Base-by-base conservation (phyloP, 2,329 filamentous ascomycete genomes). In the Cladosporium sp. region DNA sequence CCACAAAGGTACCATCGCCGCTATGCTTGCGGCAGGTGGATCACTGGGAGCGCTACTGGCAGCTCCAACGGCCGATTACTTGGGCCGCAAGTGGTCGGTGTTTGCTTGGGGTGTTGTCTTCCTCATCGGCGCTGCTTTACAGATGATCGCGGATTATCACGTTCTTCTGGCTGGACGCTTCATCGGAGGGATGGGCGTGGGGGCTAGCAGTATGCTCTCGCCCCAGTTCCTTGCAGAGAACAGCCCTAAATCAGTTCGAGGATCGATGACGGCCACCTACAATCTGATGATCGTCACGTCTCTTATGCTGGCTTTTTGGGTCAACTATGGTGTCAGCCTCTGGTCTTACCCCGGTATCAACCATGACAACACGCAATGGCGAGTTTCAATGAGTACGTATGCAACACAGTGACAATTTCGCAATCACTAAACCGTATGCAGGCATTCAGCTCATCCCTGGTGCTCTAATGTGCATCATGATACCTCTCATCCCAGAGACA, bases 1-100 rank as follows among this genome's bases (percentile, higher is more conserved):
- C 49, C 49, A 25, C 24, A 35, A 61, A 48, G 60, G 60, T 1
- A 59, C 52, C 36, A 62, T 62, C 17, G 60, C 60, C 4, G 59
- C 60, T 15, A 61, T 62, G 60, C 60, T 62, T 24, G 59, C 60
- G n/a, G 60, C 60, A 34, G 60, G 60, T 19, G 60, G 60, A 37
- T 62, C 60, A n/a, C 59, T 59, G 9, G 60, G 60, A 20, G 60
- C 60, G 7, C 36, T 62, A 4, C 50, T 49, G 34, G 60, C 60
- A 4, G 55, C 51, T 42, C 60, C 60, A 19, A 62, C 60, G 12
- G 36, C 60, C 13, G 60, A 62, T 10, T 56, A 54, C 35, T 50
- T 62, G 8, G 61, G 61, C 25, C 59, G 59, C 22, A 62, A 62
- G 34, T 62, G 61, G 61, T 62, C 61, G 20, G 61, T 62, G 17